phyloP scores from a whole-genome alignment of 2,329 filamentous ascomycete species.

The Alternaria hordeiaustralica region DNA sequence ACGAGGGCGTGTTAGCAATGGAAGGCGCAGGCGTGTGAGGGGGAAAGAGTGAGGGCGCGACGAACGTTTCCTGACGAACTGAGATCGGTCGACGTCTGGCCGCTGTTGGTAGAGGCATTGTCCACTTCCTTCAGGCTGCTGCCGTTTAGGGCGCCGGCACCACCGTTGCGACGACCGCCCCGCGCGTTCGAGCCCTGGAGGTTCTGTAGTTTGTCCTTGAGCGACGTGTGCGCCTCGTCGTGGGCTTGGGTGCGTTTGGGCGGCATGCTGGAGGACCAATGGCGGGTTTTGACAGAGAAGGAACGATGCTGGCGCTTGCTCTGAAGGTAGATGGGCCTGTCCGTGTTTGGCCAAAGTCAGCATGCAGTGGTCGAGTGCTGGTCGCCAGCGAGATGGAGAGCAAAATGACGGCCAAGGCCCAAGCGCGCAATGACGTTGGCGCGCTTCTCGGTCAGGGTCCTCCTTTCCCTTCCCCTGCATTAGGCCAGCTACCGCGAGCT shows the following conservation, averaged over 20 bases:
- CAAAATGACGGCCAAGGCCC: conserved; percentile 17
- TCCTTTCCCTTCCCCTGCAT: conserved; percentile 13
- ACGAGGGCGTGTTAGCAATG: conserved; percentile 17
- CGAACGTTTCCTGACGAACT: conserved; percentile 42
- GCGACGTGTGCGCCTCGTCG: conserved; percentile 47
- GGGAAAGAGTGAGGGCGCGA: conserved; percentile 16
- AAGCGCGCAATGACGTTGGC: conserved; percentile 22
- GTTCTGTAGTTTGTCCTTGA: conserved; percentile 53
- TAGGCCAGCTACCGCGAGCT: not conserved
- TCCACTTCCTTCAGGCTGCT: conserved; percentile 49
- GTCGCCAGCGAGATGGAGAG: conserved; percentile 13
- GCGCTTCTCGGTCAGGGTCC: conserved; percentile 15
- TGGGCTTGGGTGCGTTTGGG: conserved; percentile 42
- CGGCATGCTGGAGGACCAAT: conserved; percentile 40
- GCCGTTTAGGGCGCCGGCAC: conserved; percentile 34
- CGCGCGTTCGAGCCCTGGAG: conserved; percentile 49
- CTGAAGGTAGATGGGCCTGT: not conserved
- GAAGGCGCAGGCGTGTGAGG: conserved; percentile 2
- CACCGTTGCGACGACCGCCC: conserved; percentile 44
- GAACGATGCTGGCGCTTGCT: not conserved
- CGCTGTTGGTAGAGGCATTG: conserved; percentile 45
- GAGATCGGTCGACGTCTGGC: conserved; percentile 39
- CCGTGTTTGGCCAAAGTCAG: conserved; percentile 1
- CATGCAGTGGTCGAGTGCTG: conserved; percentile 12
- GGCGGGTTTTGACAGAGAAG: not conserved